Conservation (phyloP, 2,329 filamentous ascomycete genomes). For the Sporothrix brunneoviolacea region DNA sequence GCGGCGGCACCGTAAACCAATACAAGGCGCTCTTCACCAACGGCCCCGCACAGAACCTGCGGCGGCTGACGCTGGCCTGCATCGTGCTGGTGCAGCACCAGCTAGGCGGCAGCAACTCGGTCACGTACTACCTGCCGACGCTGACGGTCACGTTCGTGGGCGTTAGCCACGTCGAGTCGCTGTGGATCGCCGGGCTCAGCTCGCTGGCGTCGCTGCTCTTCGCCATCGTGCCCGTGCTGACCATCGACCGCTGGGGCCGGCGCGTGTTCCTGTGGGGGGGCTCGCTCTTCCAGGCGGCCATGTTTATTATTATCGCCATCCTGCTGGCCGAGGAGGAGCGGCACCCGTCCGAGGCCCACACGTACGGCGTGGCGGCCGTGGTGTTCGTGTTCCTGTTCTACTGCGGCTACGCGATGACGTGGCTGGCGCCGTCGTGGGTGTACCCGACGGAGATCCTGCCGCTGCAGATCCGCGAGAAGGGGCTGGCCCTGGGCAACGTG, state of each 20-base stretch:
- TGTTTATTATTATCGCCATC: conserved; percentile 12
- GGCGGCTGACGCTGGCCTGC: conserved; percentile 40
- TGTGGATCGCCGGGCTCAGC: conserved; percentile 41
- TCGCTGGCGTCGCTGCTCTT: neutral
- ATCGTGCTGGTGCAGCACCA: conserved; percentile 46
- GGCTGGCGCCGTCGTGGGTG: conserved; percentile 36
- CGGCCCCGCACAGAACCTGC: conserved; percentile 35
- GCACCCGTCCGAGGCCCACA: neutral
- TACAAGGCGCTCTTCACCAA: conserved; percentile 36
- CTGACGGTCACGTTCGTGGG: conserved; percentile 43
- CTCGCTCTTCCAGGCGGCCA: neutral
- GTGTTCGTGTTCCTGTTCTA: conserved; percentile 17
- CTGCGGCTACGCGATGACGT: neutral
- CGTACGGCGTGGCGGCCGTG: conserved; percentile 15
- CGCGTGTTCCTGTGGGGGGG: conserved; percentile 6
- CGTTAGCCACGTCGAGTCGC: conserved; percentile 37
- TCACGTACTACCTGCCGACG: conserved; percentile 36
- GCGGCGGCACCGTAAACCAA: no score
- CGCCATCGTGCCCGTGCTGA: conserved; percentile 12
- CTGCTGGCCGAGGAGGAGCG: conserved; percentile 1
- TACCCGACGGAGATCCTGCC: conserved; percentile 71
- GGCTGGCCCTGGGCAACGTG: conserved; percentile 58
- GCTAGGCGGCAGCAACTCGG: conserved; percentile 40
- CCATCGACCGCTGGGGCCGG: conserved; percentile 23
- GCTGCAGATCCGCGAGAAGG: conserved; percentile 48